phyloP scores from a whole-genome alignment of 345 rosid species.

The Syzygium grande region DNA sequence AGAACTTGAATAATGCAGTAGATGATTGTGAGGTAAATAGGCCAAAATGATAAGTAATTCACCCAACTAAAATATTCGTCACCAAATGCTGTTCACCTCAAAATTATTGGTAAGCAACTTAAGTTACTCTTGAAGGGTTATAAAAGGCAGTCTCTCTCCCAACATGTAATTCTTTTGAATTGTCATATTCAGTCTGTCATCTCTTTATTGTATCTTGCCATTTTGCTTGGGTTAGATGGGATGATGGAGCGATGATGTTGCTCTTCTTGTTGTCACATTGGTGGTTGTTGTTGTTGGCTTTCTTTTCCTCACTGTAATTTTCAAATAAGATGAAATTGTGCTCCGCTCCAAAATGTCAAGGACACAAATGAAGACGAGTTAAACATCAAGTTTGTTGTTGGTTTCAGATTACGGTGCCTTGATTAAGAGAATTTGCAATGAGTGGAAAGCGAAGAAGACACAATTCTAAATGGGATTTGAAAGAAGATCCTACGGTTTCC shows the following conservation, averaged over 20 bases:
- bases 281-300: neutral
- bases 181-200: neutral
- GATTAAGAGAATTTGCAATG: constrained; percentile 22
- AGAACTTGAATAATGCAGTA: neutral
- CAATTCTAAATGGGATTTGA: constrained; percentile 74
- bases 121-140: neutral
- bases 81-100: neutral
- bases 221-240: neutral
- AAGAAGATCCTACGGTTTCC: constrained; percentile 44
- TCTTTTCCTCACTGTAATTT: neutral
- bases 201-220: neutral
- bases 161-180: neutral
- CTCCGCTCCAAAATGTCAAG: neutral
- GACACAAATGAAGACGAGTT: neutral
- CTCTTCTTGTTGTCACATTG: neutral
- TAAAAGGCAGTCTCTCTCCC: neutral
- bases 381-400: neutral
- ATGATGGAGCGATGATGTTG: neutral
- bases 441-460: constrained; percentile 54
- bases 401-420: neutral
- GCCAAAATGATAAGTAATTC: neutral
- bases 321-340: neutral
- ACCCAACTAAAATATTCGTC: neutral
- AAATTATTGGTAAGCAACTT: neutral
- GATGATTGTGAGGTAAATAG: neutral